phyloP scores from a whole-genome alignment of 306 rosid species.

The Castanea mollissima region DNA sequence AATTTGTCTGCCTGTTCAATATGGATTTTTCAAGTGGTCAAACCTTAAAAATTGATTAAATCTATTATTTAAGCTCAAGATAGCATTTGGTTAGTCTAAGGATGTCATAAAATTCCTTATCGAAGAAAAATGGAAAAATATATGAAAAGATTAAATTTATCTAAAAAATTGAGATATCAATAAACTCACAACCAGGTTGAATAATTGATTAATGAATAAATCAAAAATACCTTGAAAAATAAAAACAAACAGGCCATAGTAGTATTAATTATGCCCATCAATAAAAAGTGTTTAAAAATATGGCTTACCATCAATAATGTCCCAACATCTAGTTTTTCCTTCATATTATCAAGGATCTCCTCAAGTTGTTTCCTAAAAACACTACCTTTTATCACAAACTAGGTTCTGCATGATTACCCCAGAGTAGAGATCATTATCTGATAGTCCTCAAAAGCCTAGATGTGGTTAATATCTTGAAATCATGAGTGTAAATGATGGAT shows the following conservation, averaged over 20 bases:
- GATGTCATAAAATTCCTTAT: not conserved
- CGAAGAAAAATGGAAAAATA: too few species aligned
- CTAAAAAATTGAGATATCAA: not conserved
- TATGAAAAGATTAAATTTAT: not conserved
- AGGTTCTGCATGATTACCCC: slow-evolving; percentile 4
- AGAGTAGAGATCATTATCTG: not conserved
- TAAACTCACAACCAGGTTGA: not conserved
- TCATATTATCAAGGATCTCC: slow-evolving; percentile 78
- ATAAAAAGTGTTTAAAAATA: slow-evolving; percentile 9
- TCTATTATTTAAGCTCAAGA: not conserved
- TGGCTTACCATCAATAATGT: slow-evolving; percentile 75
- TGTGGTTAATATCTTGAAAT: not conserved
- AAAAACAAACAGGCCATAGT: not conserved
- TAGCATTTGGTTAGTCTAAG: not conserved
- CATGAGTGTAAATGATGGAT: not conserved
- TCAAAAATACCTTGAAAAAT: slow-evolving; percentile 1
- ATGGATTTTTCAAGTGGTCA: not conserved
- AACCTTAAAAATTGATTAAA: not conserved
- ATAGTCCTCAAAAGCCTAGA: not conserved
- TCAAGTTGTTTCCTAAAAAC: slow-evolving; percentile 92
- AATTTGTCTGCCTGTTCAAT: not conserved
- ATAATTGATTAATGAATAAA: not conserved
- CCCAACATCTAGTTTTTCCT: slow-evolving; percentile 97
- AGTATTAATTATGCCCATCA: not conserved
- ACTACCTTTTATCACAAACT: slow-evolving; percentile 30